Evolutionary conservation across 75 land plant genomes (phyloP), one percentile per base, ranked within the genome.

Genomic region (Picea glauca): DNA sequence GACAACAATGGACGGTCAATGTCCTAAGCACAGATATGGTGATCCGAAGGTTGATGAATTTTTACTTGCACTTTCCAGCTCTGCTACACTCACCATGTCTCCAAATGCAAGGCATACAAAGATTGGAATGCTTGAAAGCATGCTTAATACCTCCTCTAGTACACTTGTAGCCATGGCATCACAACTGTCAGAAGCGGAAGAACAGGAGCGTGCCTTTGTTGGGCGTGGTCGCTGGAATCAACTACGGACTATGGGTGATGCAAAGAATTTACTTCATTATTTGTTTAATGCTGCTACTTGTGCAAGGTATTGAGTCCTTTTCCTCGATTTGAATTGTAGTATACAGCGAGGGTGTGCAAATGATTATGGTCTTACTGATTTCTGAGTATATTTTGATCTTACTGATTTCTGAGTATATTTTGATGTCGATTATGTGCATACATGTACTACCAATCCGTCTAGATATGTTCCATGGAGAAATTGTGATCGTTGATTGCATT

Each of bases 181-280:
- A 63, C 94, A 98, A 73, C 94, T 98, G 65, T 95, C 99, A 15
- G 99, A 98, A 83, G 98, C 99, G 67, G 99, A 98, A 87, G 99
- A 95, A 54, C 80, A 95, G 72, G 94, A 95, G 63, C 88, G 93
- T 72, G 82, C 87, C 18, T 85, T 87, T 74, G 85, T 79, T 80
- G 93, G 91, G 54, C 96, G 93, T 75, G 94, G 93, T 38, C 88
- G 94, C 30, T 98, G 99, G 99, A 93, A 93, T 74, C 92, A 95
- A 50, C 72, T 98, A 80, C 91, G 94, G 3, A 90, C 98, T 58
- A 90, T 95, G 91, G 98, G 85, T 43, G 99, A 98, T 79, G 96
- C 98, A 26, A 98, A 95, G 83, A 87, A 54, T 64, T 79, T 98
- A 58, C 89, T 98, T 60, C 92, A 98, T 57, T 87, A 90, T 21